Evolutionary conservation across 2,329 filamentous ascomycete genomes (phyloP), one percentile per base, ranked within the genome.

Genomic region (Pseudogymnoascus sp.): DNA sequence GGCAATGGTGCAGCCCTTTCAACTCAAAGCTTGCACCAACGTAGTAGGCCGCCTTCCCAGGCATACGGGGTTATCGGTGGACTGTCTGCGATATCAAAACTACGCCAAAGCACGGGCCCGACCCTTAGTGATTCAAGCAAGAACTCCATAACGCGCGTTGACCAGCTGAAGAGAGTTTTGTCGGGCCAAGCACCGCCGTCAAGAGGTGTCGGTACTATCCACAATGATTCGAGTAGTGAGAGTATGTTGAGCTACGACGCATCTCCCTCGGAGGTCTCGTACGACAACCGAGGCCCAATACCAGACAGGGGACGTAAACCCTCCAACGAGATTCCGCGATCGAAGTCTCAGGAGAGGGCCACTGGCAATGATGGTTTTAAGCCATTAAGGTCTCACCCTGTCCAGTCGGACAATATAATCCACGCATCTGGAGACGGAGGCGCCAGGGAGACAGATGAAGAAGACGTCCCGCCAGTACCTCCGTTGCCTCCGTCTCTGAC

Each of bases 211-310:
- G 73, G 75, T 38, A 70, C 73, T 58, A 71, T 73, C 25, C 74
- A 81, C 59, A 83, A 82, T 62, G 77, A 79, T 65, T 81, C 78
- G 60, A 85, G 79, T 68, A 81, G 77, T 61, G 87, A 90, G 60
- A 89, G 86, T 71, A 82, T 90, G 78, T 81, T 87, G 65, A 89
- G 86, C 74, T 88, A 86, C 65, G 86, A 89, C 61, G 80, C 83
- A 65, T 82, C 82, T 47, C 78, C 83, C n/a, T 88, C 86, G 6
- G 87, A 90, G 68, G 74, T 84, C 18, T 87, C 84, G 38, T 86
- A 83, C 71, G 84, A 83, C 38, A 60, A 60, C 9, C 58, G 58
- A 1, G 28, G 38, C 12, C 22, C 36, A 18, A 33, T 54, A 54
- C 8, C n/a, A 20, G 47, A 54, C 9, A 30, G 28, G n/a, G 47